Evolutionary conservation across 2,329 filamentous ascomycete genomes (phyloP).

Genomic region (Akanthomyces dipterigenus): DNA sequence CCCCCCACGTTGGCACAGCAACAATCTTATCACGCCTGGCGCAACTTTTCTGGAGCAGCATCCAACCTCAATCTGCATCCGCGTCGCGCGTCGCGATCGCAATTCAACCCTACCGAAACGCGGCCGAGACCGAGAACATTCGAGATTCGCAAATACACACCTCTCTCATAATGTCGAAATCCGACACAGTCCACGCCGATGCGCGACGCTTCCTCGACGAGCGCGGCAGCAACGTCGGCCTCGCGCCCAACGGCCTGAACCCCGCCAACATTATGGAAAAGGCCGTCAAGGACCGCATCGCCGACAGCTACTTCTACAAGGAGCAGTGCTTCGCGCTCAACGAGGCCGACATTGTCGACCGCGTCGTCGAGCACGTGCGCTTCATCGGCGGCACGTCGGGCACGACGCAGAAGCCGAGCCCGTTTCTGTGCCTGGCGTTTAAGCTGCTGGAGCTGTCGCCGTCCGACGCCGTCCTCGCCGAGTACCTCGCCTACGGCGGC

Average conservation of each 20-base stretch:
- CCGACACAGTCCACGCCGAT: conserved; percentile 65
- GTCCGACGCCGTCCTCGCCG: conserved; percentile 66
- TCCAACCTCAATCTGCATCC: conserved; percentile 10
- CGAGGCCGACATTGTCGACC: conserved; percentile 74
- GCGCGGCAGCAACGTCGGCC: conserved; percentile 68
- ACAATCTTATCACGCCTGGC: conserved; percentile 35
- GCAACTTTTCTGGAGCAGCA: conserved; percentile 10
- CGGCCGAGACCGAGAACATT: conserved; percentile 5
- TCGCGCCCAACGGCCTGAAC: conserved; percentile 83
- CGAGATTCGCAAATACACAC: neutral
- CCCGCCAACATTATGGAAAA: conserved; percentile 95
- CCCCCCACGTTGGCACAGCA: conserved; percentile 33
- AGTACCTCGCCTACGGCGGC: conserved; percentile 72
- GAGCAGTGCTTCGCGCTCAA: conserved; percentile 98
- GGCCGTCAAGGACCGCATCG: conserved; percentile 88
- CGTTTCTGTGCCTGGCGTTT: conserved; percentile 90
- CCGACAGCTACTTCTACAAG: conserved; percentile 96
- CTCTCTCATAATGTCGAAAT: conserved; percentile 27
- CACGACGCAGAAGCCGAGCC: conserved; percentile 74
- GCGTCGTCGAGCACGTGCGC: conserved; percentile 72
- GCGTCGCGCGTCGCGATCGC: neutral
- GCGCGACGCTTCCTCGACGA: conserved; percentile 81
- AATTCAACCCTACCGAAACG: neutral
- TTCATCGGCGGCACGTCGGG: conserved; percentile 88
- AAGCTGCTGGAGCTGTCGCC: conserved; percentile 89